Percentiles rank a stretch among this genome's conserved stretches.
Conservation (phyloP, 257 asterid species). For the Solanum pennellii region DNA sequence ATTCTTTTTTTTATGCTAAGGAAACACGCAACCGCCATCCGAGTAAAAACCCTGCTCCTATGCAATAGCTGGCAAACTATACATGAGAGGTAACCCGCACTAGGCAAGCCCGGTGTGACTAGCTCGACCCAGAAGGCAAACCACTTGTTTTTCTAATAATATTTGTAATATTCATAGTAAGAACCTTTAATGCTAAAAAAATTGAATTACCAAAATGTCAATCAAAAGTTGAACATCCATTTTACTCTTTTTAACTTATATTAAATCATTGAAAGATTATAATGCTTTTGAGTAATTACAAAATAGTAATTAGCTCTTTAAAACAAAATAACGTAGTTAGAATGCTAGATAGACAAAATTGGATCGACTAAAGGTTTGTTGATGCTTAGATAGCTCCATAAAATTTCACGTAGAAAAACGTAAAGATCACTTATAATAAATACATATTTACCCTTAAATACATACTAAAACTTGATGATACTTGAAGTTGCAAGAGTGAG, state of each 20-base stretch:
- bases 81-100: neutral
- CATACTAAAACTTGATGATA: neutral
- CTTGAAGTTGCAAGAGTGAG: neutral
- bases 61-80: neutral
- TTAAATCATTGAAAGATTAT: neutral
- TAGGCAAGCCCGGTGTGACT: neutral
- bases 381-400: neutral
- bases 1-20: too few species aligned
- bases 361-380: neutral
- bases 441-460: neutral
- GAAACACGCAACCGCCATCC: neutral
- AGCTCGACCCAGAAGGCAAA: neutral
- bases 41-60: neutral
- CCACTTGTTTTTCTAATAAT: neutral
- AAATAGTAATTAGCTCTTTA: neutral
- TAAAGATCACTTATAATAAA: neutral
- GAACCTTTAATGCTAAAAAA: neutral
- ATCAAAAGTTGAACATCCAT: neutral
- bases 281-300: neutral
- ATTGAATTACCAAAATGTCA: neutral
- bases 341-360: neutral
- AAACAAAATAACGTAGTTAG: neutral
- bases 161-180: neutral
- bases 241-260: neutral
- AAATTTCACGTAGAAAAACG: neutral